Evolutionary conservation across 768 basidiomycete species (phyloP).

Genomic region (Agrocybe chaxingu): DNA sequence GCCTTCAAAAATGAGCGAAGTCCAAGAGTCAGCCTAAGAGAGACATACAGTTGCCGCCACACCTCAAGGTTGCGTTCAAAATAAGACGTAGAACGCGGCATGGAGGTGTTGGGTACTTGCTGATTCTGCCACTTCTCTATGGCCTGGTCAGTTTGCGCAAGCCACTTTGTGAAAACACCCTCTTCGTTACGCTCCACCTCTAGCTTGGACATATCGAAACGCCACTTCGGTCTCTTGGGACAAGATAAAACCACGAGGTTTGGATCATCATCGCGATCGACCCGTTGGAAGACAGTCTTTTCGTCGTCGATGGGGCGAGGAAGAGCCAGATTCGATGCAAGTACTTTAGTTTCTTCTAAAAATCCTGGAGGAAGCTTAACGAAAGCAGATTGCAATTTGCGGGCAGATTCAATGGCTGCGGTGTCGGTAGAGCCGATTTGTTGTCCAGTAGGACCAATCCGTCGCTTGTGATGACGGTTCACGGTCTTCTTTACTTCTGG

Average conservation of each 20-base stretch:
- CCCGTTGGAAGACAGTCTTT: conserved; percentile 32
- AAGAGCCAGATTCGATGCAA: conserved; percentile 54
- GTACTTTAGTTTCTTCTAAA: conserved; percentile 53
- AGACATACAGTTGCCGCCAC: conserved; percentile 85
- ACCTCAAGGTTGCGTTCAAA: conserved; percentile 92
- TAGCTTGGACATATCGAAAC: conserved; percentile 79
- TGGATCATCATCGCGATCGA: conserved; percentile 15
- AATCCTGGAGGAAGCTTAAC: conserved; percentile 56
- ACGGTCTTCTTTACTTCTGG: conserved; percentile 29
- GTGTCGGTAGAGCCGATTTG: conserved; percentile 23
- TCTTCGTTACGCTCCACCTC: conserved; percentile 92
- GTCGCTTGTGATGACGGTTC: conserved; percentile 22
- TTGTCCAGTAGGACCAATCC: conserved; percentile 29
- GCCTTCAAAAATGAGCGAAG: conserved; percentile 8
- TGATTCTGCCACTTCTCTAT: conserved; percentile 49
- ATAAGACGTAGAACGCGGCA: conserved; percentile 70
- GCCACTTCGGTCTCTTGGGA: conserved; percentile 83
- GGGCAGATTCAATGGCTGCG: conserved; percentile 37
- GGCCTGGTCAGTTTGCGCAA: conserved; percentile 56
- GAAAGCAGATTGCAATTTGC: conserved; percentile 69
- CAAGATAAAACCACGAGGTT: conserved; percentile 30
- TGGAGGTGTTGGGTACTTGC: conserved; percentile 11
- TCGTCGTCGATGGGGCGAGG: conserved; percentile 51
- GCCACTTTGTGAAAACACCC: conserved; percentile 78
- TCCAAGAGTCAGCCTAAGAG: conserved; percentile 1